A percentile compares a stretch with the other conserved stretches of the same genome.
These are phyloP conservation scores for Xylariaceae sp. DNA, from an alignment of 2,329 filamentous ascomycete genomes.

Conservation along the genomic window DNA sequence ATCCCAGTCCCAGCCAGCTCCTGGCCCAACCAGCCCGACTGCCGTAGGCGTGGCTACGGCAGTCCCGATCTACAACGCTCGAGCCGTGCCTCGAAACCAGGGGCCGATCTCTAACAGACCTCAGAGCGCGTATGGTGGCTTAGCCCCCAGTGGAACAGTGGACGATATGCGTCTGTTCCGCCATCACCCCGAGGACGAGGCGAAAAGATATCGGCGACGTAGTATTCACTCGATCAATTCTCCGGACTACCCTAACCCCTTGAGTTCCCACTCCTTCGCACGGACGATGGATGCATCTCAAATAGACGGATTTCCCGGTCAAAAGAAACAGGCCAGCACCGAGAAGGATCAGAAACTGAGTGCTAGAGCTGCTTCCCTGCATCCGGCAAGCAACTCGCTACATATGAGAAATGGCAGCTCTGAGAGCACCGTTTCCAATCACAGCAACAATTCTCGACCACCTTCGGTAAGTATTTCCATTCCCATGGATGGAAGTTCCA, in stretches of 20 bases:
- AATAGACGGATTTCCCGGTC: conserved; percentile 28
- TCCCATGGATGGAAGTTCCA: conserved; percentile 20
- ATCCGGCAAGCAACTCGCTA: conserved; percentile 26
- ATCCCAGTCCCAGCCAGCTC: conserved; percentile 30
- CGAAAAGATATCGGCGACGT: conserved; percentile 72
- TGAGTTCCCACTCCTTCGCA: conserved; percentile 36
- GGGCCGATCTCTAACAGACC: conserved; percentile 41
- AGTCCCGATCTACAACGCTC: conserved; percentile 50
- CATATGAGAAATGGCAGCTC: conserved; percentile 53
- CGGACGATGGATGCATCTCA: conserved; percentile 34
- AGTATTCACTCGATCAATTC: conserved; percentile 67
- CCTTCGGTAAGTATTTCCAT: conserved; percentile 55
- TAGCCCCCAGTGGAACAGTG: conserved; percentile 43
- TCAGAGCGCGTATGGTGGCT: conserved; percentile 47
- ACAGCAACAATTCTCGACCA: conserved; percentile 55
- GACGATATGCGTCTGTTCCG: conserved; percentile 66
- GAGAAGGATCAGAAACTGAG: conserved; percentile 40
- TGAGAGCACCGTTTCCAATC: conserved; percentile 57
- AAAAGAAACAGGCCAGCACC: conserved; percentile 28
- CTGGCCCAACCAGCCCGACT: conserved; percentile 42
- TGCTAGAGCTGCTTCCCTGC: conserved; percentile 33
- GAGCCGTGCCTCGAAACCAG: conserved; percentile 33
- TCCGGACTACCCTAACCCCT: conserved; percentile 37
- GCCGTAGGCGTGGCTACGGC: conserved; percentile 50
- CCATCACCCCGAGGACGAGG: conserved; percentile 55